Base-by-base conservation (phyloP, 805 yeast genomes). In the Naumovozyma dairenensis region DNA sequence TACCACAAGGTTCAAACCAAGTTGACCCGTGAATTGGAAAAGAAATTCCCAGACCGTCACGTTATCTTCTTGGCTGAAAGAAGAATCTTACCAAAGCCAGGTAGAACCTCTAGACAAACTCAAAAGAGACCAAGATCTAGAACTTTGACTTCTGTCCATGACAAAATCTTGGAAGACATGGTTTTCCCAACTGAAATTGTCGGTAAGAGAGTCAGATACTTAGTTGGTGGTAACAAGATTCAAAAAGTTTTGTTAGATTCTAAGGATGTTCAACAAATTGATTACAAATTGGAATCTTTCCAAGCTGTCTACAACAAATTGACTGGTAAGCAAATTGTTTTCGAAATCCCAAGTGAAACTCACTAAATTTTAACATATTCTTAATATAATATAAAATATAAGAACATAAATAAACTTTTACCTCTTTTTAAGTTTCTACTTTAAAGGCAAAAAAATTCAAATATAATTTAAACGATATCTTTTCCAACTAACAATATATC, bases 51-150 rank as follows among this genome's bases (percentile, higher is more conserved):
- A 66, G 98, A 89, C 80, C 83, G 94, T 69, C 96, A 92, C 69
- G 96, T 89, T 70, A 89, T 92, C 59, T 85, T 89, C 85, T 80
- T 89, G 66, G 97, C 96, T 65, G 97, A 89, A 78, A 85, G 98
- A 77, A 85, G 96, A 75, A 92, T 89, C 73, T 77, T 92, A 66
- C 96, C 97, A 74, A 87, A 85, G 80, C 96, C 97, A 68, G 84
- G 93, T 63, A 86, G 97, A 75, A 72, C 78, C 63, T 74, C 95
- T 45, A 83, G 86, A 78, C 82, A 79, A 69, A 71, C 67, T 60
- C 98, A 89, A 76, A 87, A 92, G 89, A 87, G 98, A 79, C 98
- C 98, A 69, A 84, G 94, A 77, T 87, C 97, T 60, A 86, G 98
- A 82, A 89, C 98, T 62, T 77, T 92, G 69, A 79, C 96, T 57